Evolutionary conservation across 768 basidiomycete species (phyloP).

Genomic region (Suillus variegatus): DNA sequence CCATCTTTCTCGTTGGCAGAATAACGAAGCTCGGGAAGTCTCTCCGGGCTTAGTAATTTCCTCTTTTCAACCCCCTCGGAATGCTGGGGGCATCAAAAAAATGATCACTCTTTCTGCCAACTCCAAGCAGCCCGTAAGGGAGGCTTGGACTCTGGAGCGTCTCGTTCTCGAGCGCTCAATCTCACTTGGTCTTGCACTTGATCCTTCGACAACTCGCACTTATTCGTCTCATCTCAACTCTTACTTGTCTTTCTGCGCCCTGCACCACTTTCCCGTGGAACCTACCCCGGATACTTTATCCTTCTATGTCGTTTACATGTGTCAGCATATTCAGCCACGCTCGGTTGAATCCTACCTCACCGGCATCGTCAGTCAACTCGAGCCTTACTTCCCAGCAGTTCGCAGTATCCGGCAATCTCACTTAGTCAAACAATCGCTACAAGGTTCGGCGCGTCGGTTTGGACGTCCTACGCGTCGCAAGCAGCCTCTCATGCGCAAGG

Average conservation of each 20-base stretch:
- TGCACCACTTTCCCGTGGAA: conserved; percentile 34
- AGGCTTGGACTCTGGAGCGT: too few relatives aligned
- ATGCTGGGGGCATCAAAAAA: conserved; percentile 24
- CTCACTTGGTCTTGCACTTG: conserved; percentile 16
- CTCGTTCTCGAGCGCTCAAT: too few relatives aligned
- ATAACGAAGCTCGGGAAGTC: too few relatives aligned
- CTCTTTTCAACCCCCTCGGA: conserved; percentile 23
- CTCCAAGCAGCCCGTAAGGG: too few relatives aligned
- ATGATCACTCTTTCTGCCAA: background rate
- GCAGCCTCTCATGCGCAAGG: conserved; percentile 14
- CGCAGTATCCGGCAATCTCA: background rate
- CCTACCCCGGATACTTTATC: conserved; percentile 30
- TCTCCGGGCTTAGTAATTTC: too few relatives aligned
- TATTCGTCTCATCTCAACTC: conserved; percentile 40
- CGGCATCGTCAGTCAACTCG: conserved; percentile 22
- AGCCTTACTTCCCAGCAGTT: conserved; percentile 17
- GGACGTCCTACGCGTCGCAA: background rate
- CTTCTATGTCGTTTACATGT: conserved; percentile 16
- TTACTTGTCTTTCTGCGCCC: conserved; percentile 35
- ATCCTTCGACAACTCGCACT: conserved; percentile 17
- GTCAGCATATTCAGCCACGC: conserved; percentile 18
- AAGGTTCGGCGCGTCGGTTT: conserved; percentile 11
- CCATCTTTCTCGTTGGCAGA: too few relatives aligned
- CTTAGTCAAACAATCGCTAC: conserved; percentile 16
- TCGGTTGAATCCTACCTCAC: conserved; percentile 27